Base-by-base conservation (phyloP, 495 filamentous ascomycete genomes). In the Zalerion maritima region DNA sequence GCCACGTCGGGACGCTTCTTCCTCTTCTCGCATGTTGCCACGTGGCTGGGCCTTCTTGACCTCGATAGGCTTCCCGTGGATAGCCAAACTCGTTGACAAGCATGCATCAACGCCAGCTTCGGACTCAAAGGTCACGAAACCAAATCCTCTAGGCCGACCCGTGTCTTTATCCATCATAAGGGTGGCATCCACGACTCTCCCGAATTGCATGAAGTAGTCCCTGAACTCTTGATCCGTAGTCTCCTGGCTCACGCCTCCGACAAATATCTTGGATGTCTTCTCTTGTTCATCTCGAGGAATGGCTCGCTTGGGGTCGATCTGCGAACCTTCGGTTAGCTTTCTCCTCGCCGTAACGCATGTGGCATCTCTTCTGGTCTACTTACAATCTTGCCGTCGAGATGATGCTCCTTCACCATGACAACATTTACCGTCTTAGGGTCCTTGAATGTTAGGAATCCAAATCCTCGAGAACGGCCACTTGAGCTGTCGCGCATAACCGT, bases 151-250 rank as follows among this genome's bases (percentile, higher is more conserved):
- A 3, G 89, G 89, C 14, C 89, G 75, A 18, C 86, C 86, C 5
- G 89, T 96, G 46, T 97, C 89, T 55, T 97, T 97, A 54, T 97
- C 89, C 69, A 97, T 97, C 89, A 97, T 97, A 12, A 97, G 69
- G 1, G 89, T 97, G 7, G 89, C 89, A 52, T 97, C 89, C 24
- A 97, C 74, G 17, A 97, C 89, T 32, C 89, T 74, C 22, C 89
- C 89, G 44, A 94, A 97, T 49, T 92, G 81, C 52, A 78, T 79
- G 55, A 97, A 97, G 54, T 93, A 97, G 22, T 87, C 73, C 45
- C 83, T 83, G 54, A 97, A 97, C 46, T 96, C 84, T 23, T 82
- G 72, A 40, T 97, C 89, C 1, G 79, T 93, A 0, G 86, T 86
- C 43, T 97, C 89, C 60, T 94, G 89, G 47, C 82, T 92, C 29